Base-by-base conservation (phyloP, 768 basidiomycete genomes). In the Pleurotus cornucopiae region DNA sequence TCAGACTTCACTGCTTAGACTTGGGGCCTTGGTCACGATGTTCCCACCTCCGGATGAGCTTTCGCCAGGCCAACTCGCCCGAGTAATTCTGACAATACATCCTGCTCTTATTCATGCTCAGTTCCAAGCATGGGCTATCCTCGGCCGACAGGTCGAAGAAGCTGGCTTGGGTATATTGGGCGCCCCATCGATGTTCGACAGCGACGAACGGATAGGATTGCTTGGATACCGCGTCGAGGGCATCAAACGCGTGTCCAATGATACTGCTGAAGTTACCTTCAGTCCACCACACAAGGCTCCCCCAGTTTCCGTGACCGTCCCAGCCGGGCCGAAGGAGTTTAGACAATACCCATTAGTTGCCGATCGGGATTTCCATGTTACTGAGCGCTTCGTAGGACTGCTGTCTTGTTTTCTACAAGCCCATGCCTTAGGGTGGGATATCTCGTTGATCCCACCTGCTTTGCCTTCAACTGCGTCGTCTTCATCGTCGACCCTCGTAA, bases 401-500 rank as follows among this genome's bases (percentile, higher is more conserved):
- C 68, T 88, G 20, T 83, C 84, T 2, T 76, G 74, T 58, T 75
- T 85, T 59, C 58, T 86, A 38, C 85, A 86, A 62, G 82, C 79
- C 1, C 85, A 88, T 65, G 81, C 81, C 0, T 67, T 86, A 4
- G 81, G 81, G 0, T 85, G 81, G 81, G 84, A 88, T 66, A 80
- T 85, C 45, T 85, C 83, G 1, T 69, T 83, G 56, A 72, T 86
- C 6, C 85, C 85, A 4, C 83, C 84, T 2, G 74, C 76, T 4
- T 61, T 76, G 43, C 79, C 81, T 1, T 82, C 83, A 2, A 84
- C 84, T 0, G 81, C 85, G 0, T 83, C 82, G n/a, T 76, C 77
- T 14, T 86, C 82, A 44, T 84, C 80, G 2, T 79, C 80, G 1
- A 78, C 79, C 4, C 76, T 86, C 23, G 77, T 86, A 16, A 71